Conservation (phyloP, 1,284 basidiomycete genomes). For the Ceratobasidium sp. region DNA sequence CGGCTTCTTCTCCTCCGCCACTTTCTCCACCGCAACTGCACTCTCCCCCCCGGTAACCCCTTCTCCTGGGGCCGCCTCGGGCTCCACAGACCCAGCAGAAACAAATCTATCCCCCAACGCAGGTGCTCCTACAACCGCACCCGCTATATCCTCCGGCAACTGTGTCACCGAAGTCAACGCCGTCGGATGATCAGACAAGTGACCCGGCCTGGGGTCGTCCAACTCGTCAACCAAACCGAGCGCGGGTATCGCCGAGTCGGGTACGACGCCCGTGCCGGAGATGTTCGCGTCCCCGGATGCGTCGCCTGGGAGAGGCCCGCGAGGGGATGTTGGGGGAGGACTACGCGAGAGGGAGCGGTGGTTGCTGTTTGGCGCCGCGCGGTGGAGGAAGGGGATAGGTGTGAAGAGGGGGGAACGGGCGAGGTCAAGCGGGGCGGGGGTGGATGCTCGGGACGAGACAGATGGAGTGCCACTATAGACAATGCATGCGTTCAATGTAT, state of each 20-base stretch:
- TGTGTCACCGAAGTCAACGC: conserved; percentile 74
- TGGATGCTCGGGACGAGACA: conserved; percentile 57
- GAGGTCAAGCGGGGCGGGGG: conserved; percentile 59
- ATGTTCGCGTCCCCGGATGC: conserved; percentile 54
- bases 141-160: neutral
- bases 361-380: conserved; percentile 72
- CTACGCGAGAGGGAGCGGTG: conserved; percentile 67
- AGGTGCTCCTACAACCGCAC: neutral
- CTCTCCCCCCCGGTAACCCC: conserved; percentile 10
- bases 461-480: conserved; percentile 47
- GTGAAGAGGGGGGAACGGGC: conserved; percentile 85
- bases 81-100: conserved; percentile 11
- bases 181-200: conserved; percentile 82
- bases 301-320: conserved; percentile 45
- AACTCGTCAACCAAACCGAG: conserved; percentile 84
- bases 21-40: neutral
- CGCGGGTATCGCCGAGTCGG: conserved; percentile 46
- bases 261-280: conserved; percentile 40
- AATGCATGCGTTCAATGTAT: conserved; percentile 11
- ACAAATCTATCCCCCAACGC: conserved; percentile 34
- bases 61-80: neutral
- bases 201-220: conserved; percentile 83
- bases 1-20: neutral
- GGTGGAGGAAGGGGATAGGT: conserved; percentile 84
- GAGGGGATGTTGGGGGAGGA: conserved; percentile 78